Conservation (phyloP, 108 stramenopile genomes). For the Nitzschia putrida region DNA sequence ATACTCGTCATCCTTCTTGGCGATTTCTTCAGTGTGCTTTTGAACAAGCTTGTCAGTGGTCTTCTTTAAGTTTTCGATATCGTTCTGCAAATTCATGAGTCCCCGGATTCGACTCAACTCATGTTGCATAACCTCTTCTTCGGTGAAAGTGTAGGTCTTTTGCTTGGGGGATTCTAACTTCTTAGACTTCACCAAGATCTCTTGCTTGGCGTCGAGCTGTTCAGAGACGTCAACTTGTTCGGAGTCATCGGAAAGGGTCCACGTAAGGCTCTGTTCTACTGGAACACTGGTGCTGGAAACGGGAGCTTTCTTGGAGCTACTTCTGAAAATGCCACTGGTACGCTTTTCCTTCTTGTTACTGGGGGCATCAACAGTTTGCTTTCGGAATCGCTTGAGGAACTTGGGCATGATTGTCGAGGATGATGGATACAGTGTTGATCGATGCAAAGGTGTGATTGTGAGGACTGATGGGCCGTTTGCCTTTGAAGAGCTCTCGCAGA, state of each 20-base stretch:
- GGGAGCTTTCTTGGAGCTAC: background rate
- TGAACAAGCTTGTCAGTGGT: background rate
- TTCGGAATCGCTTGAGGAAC: background rate
- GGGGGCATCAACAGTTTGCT: background rate
- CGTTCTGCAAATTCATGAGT: conserved; percentile 1
- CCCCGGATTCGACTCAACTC: conserved; percentile 24
- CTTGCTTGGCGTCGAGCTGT: background rate
- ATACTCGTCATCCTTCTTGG: conserved; percentile 14
- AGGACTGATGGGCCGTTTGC: no score
- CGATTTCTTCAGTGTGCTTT: conserved; percentile 3
- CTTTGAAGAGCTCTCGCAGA: no score
- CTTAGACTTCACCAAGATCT: background rate
- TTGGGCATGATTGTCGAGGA: background rate
- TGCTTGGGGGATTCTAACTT: no score
- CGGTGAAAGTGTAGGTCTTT: conserved; percentile 23
- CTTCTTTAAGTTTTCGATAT: conserved; percentile 7
- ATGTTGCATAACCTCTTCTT: conserved; percentile 20
- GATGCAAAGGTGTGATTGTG: no score
- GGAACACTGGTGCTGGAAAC: background rate
- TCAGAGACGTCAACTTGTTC: background rate
- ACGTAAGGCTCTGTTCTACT: background rate
- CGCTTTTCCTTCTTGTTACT: background rate
- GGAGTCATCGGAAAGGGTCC: background rate
- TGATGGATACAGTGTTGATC: no score
- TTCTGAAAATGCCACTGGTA: background rate